phyloP scores from a whole-genome alignment of 2,329 filamentous ascomycete species.

The Ophiognomonia clavigignenti-juglandacearum region DNA sequence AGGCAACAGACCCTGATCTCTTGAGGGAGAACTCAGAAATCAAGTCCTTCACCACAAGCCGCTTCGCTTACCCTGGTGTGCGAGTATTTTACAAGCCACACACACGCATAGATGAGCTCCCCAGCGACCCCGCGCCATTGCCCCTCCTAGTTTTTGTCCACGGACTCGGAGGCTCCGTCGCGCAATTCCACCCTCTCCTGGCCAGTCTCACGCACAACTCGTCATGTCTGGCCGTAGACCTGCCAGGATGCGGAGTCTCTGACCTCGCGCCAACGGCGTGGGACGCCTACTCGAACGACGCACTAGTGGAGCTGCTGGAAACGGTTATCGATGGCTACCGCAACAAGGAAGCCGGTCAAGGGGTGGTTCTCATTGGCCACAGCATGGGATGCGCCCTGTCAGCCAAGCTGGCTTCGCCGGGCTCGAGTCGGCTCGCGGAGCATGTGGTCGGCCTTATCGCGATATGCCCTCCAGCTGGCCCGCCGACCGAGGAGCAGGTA shows the following conservation, averaged over 20 bases:
- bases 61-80: conserved; percentile 67
- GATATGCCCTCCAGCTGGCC: conserved; percentile 71
- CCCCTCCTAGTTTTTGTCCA: conserved; percentile 90
- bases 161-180: conserved; percentile 84
- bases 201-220: conserved; percentile 78
- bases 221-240: conserved; percentile 80
- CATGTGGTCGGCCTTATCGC: conserved; percentile 73
- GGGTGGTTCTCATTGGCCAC: conserved; percentile 77
- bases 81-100: conserved; percentile 82
- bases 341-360: conserved; percentile 59
- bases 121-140: conserved; percentile 64
- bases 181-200: conserved; percentile 80
- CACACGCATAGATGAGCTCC: conserved; percentile 76
- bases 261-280: conserved; percentile 65
- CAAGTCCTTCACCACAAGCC: conserved; percentile 65
- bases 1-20: conserved; percentile 68
- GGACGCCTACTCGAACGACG: conserved; percentile 74
- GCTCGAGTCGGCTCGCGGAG: conserved; percentile 48
- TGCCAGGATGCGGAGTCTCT: conserved; percentile 85
- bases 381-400: conserved; percentile 84
- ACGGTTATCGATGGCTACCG: conserved; percentile 70
- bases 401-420: conserved; percentile 59
- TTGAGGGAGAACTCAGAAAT: conserved; percentile 71
- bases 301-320: conserved; percentile 70
- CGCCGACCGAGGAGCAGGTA: conserved; percentile 50